A percentile compares a stretch with the other conserved stretches of the same genome.
phyloP scores from a whole-genome alignment of 139 green algal species.

The Chloropicon primus region DNA sequence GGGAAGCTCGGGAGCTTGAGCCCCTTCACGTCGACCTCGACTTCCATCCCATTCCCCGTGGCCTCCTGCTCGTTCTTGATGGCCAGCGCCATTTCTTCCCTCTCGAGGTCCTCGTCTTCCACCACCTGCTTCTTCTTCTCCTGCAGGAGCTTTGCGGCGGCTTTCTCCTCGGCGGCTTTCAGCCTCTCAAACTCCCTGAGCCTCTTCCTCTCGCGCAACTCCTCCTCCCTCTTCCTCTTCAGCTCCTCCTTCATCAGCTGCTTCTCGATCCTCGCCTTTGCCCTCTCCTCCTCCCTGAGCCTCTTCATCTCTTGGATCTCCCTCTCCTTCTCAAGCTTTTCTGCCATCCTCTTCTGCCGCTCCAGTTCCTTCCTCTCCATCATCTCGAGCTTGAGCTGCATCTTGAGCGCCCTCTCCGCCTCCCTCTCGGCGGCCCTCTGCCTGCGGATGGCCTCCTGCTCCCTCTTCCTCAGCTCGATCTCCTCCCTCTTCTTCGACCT shows the following conservation, averaged over 20 bases:
- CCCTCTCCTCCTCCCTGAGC: slow-evolving; percentile 1
- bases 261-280: slow-evolving; percentile 18
- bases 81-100: neutral
- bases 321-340: slow-evolving; percentile 12
- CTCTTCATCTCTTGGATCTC: slow-evolving; percentile 1
- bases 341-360: slow-evolving; percentile 18
- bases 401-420: slow-evolving; percentile 3
- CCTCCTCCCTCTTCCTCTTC: slow-evolving; percentile 16
- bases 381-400: slow-evolving; percentile 25
- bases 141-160: slow-evolving; percentile 12
- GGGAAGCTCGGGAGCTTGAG: neutral
- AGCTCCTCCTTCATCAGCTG: slow-evolving; percentile 23
- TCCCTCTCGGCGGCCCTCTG: slow-evolving; percentile 5
- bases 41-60: neutral
- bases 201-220: neutral
- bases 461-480: slow-evolving; percentile 12
- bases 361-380: slow-evolving; percentile 23
- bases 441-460: slow-evolving; percentile 15
- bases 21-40: neutral
- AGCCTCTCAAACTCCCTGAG: neutral
- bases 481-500: neutral
- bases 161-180: neutral
- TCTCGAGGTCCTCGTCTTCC: neutral
- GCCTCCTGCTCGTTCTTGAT: neutral
- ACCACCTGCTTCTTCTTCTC: neutral